phyloP scores from a whole-genome alignment of 1,284 basidiomycete species.

The Tilletia horrida region DNA sequence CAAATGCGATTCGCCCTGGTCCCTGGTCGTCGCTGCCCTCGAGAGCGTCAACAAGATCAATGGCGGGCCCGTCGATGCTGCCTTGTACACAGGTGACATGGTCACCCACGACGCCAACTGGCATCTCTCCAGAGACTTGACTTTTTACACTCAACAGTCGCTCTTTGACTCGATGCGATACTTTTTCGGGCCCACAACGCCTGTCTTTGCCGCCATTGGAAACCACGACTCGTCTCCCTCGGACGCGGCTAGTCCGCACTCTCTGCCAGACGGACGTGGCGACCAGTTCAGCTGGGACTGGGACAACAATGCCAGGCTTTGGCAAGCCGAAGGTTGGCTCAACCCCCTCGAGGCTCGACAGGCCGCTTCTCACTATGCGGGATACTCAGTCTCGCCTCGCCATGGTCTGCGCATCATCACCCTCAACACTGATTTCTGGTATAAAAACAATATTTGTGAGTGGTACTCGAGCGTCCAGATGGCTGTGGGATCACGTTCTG shows the following conservation, averaged over 20 bases:
- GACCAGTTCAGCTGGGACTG: conserved; percentile 51
- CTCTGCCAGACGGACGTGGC: conserved; percentile 40
- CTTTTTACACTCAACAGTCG: conserved; percentile 50
- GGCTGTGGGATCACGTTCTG: too few relatives aligned
- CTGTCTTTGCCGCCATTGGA: conserved; percentile 50
- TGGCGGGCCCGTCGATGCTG: conserved; percentile 64
- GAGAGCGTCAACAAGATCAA: conserved; percentile 68
- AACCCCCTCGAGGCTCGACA: conserved; percentile 62
- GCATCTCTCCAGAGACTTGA: conserved; percentile 47
- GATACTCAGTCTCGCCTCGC: conserved; percentile 67
- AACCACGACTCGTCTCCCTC: conserved; percentile 52
- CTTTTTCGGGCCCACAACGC: conserved; percentile 36
- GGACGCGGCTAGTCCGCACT: conserved; percentile 38
- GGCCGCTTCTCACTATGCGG: conserved; percentile 70
- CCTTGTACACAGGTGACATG: conserved; percentile 72
- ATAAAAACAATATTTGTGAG: conserved; percentile 35
- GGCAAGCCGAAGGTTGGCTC: conserved; percentile 65
- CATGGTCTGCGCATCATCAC: conserved; percentile 72
- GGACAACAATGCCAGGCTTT: conserved; percentile 43
- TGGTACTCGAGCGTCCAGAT: too few relatives aligned
- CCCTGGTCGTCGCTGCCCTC: conserved; percentile 65
- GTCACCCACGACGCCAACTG: conserved; percentile 59
- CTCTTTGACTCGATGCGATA: conserved; percentile 42
- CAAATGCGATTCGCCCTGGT: conserved; percentile 67
- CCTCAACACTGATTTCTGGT: conserved; percentile 68